Evolutionary conservation across 2,329 filamentous ascomycete species (phyloP).

Genomic region (Aspergillus jensenii): DNA sequence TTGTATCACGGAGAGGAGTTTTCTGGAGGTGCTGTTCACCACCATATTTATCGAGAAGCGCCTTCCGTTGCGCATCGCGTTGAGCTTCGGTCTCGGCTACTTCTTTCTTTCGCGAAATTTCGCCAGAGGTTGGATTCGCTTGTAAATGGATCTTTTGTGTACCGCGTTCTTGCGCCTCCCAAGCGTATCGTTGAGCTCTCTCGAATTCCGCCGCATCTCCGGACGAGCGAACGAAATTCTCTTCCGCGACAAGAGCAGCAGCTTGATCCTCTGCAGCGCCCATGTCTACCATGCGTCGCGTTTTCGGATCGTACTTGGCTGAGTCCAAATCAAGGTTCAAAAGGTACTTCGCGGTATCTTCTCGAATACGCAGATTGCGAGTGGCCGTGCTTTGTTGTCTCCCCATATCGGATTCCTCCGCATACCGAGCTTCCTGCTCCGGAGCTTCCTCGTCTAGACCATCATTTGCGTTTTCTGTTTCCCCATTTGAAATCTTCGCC

Average conservation of each 20-base stretch:
- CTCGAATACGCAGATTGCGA: conserved; percentile 83
- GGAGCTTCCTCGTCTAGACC: conserved; percentile 51
- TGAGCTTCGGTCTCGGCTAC: conserved; percentile 69
- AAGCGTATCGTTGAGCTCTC: conserved; percentile 82
- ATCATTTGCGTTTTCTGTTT: conserved; percentile 50
- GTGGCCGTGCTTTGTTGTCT: conserved; percentile 88
- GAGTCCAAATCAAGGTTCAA: conserved; percentile 94
- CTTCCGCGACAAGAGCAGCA: conserved; percentile 81
- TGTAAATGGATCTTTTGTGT: conserved; percentile 85
- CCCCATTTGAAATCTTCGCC: conserved; percentile 50
- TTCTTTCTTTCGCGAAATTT: conserved; percentile 78
- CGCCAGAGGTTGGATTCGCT: conserved; percentile 92
- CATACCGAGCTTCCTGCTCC: conserved; percentile 64
- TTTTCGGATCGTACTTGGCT: conserved; percentile 97
- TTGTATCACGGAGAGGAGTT: conserved; percentile 63
- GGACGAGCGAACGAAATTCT: conserved; percentile 83
- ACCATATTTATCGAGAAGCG: conserved; percentile 80
- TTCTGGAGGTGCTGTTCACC: conserved; percentile 62
- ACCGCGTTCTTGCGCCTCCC: conserved; percentile 86
- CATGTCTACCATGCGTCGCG: conserved; percentile 81
- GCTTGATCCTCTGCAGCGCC: conserved; percentile 78
- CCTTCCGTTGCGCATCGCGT: conserved; percentile 66
- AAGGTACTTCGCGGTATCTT: conserved; percentile 96
- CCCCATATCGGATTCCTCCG: conserved; percentile 96
- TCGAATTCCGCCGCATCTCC: conserved; percentile 94